Conservation (phyloP, 176 grass and related monocot species). For the Oryza coarctata region DNA sequence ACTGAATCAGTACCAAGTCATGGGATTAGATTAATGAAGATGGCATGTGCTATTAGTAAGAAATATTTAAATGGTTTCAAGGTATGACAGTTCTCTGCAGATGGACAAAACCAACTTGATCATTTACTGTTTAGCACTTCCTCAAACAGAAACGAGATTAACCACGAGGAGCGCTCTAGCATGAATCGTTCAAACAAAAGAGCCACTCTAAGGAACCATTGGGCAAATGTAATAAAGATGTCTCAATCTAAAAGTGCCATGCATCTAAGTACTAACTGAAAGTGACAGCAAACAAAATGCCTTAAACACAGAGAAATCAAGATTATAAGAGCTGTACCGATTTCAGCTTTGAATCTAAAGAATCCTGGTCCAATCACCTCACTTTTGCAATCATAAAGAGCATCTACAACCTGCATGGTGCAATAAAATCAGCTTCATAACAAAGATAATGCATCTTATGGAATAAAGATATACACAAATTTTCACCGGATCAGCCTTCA, state of each 20-base stretch:
- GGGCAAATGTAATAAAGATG: neutral
- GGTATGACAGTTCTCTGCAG: neutral
- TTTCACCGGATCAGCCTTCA: slow-evolving; percentile 90
- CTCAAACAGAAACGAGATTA: neutral
- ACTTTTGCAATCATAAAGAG: slow-evolving; percentile 97
- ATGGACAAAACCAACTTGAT: slow-evolving; percentile 13
- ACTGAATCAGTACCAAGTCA: neutral
- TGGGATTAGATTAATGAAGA: neutral
- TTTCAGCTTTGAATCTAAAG: slow-evolving; percentile 99
- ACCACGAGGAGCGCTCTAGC: neutral
- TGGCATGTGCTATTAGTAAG: neutral
- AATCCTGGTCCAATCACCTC: slow-evolving; percentile 99
- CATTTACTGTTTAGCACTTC: neutral
- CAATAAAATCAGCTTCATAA: slow-evolving; percentile 32
- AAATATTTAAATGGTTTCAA: neutral
- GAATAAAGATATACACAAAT: slow-evolving; percentile 23
- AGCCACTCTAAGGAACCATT: slow-evolving; percentile 4
- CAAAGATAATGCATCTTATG: neutral
- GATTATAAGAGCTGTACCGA: slow-evolving; percentile 54
- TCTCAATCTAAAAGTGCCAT: neutral
- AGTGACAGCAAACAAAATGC: slow-evolving; percentile 12
- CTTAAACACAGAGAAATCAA: neutral
- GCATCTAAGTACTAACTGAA: neutral
- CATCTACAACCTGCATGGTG: slow-evolving; percentile 83
- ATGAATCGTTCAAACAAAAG: slow-evolving; percentile 1